Conservation (phyloP, 2,329 filamentous ascomycete species). For the Diaporthe eres region DNA sequence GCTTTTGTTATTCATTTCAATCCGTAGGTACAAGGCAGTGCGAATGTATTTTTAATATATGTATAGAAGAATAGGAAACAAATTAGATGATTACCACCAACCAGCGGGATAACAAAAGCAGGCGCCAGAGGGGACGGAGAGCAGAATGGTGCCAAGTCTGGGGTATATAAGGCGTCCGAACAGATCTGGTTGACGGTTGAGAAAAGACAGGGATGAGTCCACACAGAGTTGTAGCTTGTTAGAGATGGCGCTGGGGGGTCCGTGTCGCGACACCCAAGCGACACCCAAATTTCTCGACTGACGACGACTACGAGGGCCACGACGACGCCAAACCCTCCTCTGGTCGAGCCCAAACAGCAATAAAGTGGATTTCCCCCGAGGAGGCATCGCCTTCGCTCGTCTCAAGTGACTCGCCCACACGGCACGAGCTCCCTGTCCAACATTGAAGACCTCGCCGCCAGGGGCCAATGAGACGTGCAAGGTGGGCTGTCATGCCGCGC, state of each 20-base stretch:
- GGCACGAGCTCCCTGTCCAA: neutral
- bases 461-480: conserved; percentile 21
- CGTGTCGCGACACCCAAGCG: conserved; percentile 6
- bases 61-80: neutral
- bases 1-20: conserved; percentile 20
- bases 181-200: neutral
- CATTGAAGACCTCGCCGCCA: neutral
- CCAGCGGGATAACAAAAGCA: neutral
- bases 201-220: neutral
- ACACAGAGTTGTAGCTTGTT: neutral
- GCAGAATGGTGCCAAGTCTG: conserved; percentile 19
- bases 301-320: neutral
- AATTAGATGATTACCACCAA: neutral
- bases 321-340: conserved; percentile 12
- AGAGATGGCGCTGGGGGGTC: conserved; percentile 4
- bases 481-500: conserved; percentile 24
- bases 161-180: conserved; percentile 22
- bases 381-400: conserved; percentile 7
- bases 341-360: neutral
- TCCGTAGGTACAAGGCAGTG: too few relatives aligned
- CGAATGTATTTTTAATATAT: too few relatives aligned
- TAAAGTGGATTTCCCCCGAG: neutral
- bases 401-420: conserved; percentile 18
- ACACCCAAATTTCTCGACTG: neutral
- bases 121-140: neutral